Conservation (phyloP, 169 alveolate species). For the Plasmodium chabaudi region DNA sequence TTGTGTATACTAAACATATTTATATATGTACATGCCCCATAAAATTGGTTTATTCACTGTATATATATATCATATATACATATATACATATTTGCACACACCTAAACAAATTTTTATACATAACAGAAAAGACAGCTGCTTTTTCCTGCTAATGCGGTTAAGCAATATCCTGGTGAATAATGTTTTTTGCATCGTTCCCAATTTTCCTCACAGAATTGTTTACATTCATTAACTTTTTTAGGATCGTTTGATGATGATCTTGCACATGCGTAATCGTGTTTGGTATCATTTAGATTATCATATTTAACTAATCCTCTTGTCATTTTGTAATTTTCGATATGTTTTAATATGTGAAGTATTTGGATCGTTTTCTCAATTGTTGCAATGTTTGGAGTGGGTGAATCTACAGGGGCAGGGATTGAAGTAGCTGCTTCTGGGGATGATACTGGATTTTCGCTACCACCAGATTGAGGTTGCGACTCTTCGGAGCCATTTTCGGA, state of each 20-base stretch:
- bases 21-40: no score
- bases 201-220: constrained; percentile 25
- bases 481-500: no score
- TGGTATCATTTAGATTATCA: constrained; percentile 9
- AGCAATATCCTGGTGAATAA: constrained; percentile 42
- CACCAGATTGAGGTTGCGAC: not conserved
- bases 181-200: constrained; percentile 18
- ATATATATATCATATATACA: not conserved
- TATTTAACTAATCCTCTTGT: constrained; percentile 43
- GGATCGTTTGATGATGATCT: constrained; percentile 21
- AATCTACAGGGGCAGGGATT: not conserved
- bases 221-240: constrained; percentile 18
- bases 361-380: constrained; percentile 12
- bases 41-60: no score
- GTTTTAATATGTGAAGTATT: constrained; percentile 26
- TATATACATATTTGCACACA: no score
- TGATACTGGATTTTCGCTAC: not conserved
- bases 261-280: constrained; percentile 14
- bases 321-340: constrained; percentile 16
- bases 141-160: not conserved
- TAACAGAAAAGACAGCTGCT: constrained; percentile 35
- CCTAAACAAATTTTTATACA: not conserved
- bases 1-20: no score
- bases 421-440: not conserved
- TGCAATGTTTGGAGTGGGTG: not conserved